A percentile compares a stretch with the other conserved stretches of the same genome.
These are phyloP conservation scores for Agrostemma githago DNA, from an alignment of 148 eudicot species.

Conservation along the genomic window DNA sequence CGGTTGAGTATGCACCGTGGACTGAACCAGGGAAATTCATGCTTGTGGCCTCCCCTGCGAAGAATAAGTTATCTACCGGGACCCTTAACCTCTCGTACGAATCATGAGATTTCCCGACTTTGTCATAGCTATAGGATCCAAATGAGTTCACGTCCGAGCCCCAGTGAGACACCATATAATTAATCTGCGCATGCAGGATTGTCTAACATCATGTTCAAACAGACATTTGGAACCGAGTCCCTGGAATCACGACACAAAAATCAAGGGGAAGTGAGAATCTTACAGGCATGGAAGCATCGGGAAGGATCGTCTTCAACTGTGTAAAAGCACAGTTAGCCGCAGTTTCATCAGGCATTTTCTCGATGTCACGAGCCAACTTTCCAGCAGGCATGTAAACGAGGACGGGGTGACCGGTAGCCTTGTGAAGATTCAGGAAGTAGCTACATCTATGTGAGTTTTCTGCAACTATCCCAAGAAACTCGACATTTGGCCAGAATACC, in stretches of 20 bases:
- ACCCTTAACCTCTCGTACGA: constrained; percentile 75
- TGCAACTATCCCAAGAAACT: constrained; percentile 96
- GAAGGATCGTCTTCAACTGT: constrained; percentile 78
- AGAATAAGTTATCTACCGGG: constrained; percentile 91
- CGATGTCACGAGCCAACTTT: constrained; percentile 83
- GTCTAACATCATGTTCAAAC: too few relatives aligned
- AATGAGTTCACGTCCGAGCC: constrained; percentile 76
- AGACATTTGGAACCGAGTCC: too few relatives aligned
- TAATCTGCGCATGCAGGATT: constrained; percentile 71
- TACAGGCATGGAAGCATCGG: constrained; percentile 81
- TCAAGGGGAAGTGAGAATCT: background rate
- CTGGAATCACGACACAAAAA: too few relatives aligned
- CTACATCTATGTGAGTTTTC: constrained; percentile 85
- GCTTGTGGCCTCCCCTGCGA: constrained; percentile 98
- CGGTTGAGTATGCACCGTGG: constrained; percentile 94
- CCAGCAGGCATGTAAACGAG: constrained; percentile 99
- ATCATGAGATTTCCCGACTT: constrained; percentile 85
- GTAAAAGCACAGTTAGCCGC: constrained; percentile 86
- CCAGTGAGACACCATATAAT: constrained; percentile 85
- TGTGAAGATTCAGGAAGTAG: constrained; percentile 96
- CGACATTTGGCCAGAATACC: constrained; percentile 99
- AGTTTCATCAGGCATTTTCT: constrained; percentile 91
- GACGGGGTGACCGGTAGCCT: constrained; percentile 88
- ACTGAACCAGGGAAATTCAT: constrained; percentile 78
- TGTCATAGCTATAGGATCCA: constrained; percentile 93